Conservation (phyloP, 2,329 filamentous ascomycete species). For the Paecilomyces formosus region DNA sequence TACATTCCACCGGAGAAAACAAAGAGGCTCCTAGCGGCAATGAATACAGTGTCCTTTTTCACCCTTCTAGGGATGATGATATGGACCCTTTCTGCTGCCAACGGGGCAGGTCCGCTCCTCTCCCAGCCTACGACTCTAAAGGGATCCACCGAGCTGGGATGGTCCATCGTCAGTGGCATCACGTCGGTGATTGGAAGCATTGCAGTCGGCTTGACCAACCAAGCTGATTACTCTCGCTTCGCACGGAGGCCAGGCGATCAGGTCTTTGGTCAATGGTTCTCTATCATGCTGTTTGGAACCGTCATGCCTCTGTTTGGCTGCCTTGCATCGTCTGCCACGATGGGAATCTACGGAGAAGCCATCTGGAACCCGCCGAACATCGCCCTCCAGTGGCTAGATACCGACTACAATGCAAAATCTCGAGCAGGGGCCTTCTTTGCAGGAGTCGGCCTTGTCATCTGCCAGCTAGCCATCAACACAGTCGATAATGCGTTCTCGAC, state of each 20-base stretch:
- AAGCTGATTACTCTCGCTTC: conserved; percentile 40
- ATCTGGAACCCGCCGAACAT: conserved; percentile 40
- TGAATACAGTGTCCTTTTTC: conserved; percentile 17
- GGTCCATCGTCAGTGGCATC: conserved; percentile 32
- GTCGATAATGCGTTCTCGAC: conserved; percentile 44
- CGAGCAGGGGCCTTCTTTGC: conserved; percentile 43
- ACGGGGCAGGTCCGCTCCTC: conserved; percentile 23
- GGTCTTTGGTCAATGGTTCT: conserved; percentile 35
- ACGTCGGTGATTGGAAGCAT: conserved; percentile 38
- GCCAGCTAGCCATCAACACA: conserved; percentile 40
- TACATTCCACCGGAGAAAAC: conserved; percentile 35
- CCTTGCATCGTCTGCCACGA: conserved; percentile 25
- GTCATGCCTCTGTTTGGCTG: conserved; percentile 34
- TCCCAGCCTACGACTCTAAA: conserved; percentile 5
- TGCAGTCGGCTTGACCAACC: conserved; percentile 40
- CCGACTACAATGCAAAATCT: conserved; percentile 20
- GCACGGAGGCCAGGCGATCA: conserved; percentile 31
- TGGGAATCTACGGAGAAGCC: conserved; percentile 25
- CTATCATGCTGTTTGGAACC: conserved; percentile 31
- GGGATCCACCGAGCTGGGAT: conserved; percentile 20
- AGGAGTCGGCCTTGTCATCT: conserved; percentile 36
- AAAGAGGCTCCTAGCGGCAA: conserved; percentile 16
- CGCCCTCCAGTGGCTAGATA: conserved; percentile 29
- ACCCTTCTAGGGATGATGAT: conserved; percentile 18
- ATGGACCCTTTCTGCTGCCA: conserved; percentile 27